phyloP scores from a whole-genome alignment of 2,329 filamentous ascomycete species.

The Fusarium solani-melongenae region DNA sequence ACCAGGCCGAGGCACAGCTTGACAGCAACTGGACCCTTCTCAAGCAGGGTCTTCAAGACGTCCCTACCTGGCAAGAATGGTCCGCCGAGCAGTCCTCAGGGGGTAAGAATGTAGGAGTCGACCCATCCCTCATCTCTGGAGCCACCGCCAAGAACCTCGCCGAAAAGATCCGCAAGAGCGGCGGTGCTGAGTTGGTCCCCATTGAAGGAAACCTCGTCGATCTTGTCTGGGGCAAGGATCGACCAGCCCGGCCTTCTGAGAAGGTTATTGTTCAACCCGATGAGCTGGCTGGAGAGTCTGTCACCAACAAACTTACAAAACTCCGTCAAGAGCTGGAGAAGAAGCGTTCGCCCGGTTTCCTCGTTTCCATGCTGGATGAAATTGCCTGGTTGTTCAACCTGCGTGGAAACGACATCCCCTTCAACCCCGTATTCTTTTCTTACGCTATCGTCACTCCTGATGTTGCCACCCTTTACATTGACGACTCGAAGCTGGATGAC shows the following conservation, averaged over 20 bases:
- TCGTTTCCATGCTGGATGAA: conserved; percentile 95
- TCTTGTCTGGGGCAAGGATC: conserved; percentile 81
- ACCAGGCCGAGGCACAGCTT: conserved; percentile 91
- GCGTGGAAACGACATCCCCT: conserved; percentile 93
- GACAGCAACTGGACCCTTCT: conserved; percentile 91
- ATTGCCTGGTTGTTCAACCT: conserved; percentile 99
- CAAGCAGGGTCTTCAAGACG: conserved; percentile 92
- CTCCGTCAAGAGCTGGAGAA: conserved; percentile 92
- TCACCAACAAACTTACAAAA: conserved; percentile 84
- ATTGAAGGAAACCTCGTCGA: conserved; percentile 90
- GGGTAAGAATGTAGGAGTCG: conserved; percentile 90
- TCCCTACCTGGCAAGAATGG: conserved; percentile 99
- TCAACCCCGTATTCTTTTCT: conserved; percentile 98
- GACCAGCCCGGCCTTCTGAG: conserved; percentile 80
- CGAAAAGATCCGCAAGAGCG: conserved; percentile 88
- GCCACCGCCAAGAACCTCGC: conserved; percentile 73
- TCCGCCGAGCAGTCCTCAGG: conserved; percentile 85
- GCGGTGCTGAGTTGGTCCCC: conserved; percentile 79
- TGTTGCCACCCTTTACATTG: conserved; percentile 83
- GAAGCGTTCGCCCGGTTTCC: conserved; percentile 86
- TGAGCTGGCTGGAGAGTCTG: conserved; percentile 84
- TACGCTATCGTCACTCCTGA: conserved; percentile 88
- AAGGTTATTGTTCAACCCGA: conserved; percentile 77
- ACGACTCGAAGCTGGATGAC: conserved; percentile 78
- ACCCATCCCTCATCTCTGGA: conserved; percentile 85